A percentile compares a stretch with the other conserved stretches of the same genome.
These are phyloP conservation scores for Ilyonectria mors-panacis DNA, from an alignment of 2,329 filamentous ascomycete genomes.

Conservation along the genomic window DNA sequence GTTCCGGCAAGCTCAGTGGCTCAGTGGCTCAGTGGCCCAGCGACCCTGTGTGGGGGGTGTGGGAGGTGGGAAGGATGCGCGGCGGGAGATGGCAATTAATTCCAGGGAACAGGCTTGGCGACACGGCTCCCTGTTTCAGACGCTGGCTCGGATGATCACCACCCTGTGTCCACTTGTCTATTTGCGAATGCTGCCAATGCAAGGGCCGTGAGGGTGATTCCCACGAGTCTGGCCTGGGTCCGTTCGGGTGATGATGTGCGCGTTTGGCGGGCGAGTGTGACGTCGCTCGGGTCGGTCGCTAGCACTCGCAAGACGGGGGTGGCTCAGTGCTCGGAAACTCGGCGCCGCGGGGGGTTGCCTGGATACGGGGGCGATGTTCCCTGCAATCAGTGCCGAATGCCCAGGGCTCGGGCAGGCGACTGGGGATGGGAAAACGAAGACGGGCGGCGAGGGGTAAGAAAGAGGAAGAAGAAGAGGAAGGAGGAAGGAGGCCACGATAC, in stretches of 20 bases:
- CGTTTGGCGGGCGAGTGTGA: constrained; percentile 4
- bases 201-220: background rate
- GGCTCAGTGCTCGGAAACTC: background rate
- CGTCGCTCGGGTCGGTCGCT: constrained; percentile 1
- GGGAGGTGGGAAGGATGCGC: constrained; percentile 12
- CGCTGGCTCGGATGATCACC: constrained; percentile 26
- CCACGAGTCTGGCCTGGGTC: background rate
- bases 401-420: background rate
- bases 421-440: constrained; percentile 8
- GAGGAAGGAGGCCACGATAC: background rate
- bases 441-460: background rate
- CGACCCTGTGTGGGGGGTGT: constrained; percentile 17
- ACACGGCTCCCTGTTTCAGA: constrained; percentile 31
- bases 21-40: constrained; percentile 25
- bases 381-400: constrained; percentile 8
- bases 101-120: constrained; percentile 23
- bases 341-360: background rate
- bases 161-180: constrained; percentile 16
- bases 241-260: constrained; percentile 4
- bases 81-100: constrained; percentile 20
- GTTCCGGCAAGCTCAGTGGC: constrained; percentile 11
- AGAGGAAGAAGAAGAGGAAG: background rate
- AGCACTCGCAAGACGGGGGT: background rate
- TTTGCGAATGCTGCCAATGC: constrained; percentile 9
- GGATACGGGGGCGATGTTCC: constrained; percentile 8